Evolutionary conservation across 148 eudicot genomes (phyloP).

Genomic region (Nepenthes mirabilis): DNA sequence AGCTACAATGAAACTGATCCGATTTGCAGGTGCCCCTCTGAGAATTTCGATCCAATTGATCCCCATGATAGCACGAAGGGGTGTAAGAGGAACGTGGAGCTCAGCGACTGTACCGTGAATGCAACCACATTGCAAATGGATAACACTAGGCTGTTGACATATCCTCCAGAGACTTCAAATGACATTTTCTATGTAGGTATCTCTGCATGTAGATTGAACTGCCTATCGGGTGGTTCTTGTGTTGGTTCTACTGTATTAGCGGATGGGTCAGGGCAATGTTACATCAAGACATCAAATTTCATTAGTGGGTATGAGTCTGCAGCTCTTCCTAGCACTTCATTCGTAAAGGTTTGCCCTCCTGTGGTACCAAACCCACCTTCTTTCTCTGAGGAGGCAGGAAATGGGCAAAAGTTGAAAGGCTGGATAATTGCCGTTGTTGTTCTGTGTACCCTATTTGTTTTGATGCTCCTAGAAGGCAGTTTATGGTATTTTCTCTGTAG

Average conservation of each 20-base stretch:
- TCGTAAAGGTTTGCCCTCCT: constrained; percentile 57
- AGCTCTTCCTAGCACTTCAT: constrained; percentile 78
- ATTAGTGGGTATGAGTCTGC: constrained; percentile 68
- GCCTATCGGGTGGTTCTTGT: constrained; percentile 44
- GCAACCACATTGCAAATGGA: constrained; percentile 43
- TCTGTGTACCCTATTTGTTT: constrained; percentile 22
- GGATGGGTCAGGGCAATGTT: constrained; percentile 70
- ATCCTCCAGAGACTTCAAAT: constrained; percentile 39
- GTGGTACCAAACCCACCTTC: constrained; percentile 37
- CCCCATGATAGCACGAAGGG: constrained; percentile 42
- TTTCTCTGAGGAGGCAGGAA: not conserved
- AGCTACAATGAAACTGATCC: constrained; percentile 69
- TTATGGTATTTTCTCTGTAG: constrained; percentile 75
- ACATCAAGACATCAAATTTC: constrained; percentile 28
- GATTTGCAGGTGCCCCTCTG: constrained; percentile 67
- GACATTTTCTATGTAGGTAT: constrained; percentile 30
- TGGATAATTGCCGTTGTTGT: constrained; percentile 56
- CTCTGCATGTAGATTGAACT: constrained; percentile 42
- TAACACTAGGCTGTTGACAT: constrained; percentile 47
- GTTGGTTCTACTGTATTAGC: constrained; percentile 53
- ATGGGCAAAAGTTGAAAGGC: constrained; percentile 14
- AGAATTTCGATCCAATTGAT: constrained; percentile 54
- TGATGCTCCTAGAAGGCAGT: constrained; percentile 30
- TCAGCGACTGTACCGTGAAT: constrained; percentile 36
- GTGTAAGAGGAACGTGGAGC: constrained; percentile 57